Percentiles rank a stretch among this genome's conserved stretches.
Evolutionary conservation across 2,329 filamentous ascomycete species (phyloP).

Genomic region (Colletotrichum orbiculare): DNA sequence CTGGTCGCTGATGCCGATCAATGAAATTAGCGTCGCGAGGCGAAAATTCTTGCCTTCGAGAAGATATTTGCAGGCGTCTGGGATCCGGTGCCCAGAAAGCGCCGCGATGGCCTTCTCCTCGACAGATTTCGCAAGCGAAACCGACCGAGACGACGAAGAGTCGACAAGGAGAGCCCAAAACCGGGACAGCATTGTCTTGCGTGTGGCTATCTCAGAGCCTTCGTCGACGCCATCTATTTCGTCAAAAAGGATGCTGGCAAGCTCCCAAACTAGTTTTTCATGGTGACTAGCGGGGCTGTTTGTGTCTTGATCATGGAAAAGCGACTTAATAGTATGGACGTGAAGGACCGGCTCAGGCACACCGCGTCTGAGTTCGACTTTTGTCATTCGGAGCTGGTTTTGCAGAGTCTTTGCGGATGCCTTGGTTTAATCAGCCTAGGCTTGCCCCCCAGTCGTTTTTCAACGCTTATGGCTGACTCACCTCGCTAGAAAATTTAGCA

Average conservation of each 20-base stretch:
- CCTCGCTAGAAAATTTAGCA: slow-evolving; percentile 69
- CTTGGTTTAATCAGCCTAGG: slow-evolving; percentile 49
- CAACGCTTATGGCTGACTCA: slow-evolving; percentile 41
- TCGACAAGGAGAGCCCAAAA: slow-evolving; percentile 76
- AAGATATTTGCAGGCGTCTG: slow-evolving; percentile 85
- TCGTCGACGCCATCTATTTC: slow-evolving; percentile 61
- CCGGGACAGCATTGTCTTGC: slow-evolving; percentile 73
- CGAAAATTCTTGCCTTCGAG: slow-evolving; percentile 81
- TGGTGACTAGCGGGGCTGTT: slow-evolving; percentile 62
- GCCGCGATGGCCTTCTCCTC: slow-evolving; percentile 89
- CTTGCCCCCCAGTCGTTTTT: not conserved
- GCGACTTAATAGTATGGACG: slow-evolving; percentile 47
- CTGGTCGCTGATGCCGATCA: slow-evolving; percentile 79
- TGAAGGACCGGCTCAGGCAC: slow-evolving; percentile 69
- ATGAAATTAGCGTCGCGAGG: slow-evolving; percentile 84
- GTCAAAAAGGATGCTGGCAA: slow-evolving; percentile 90
- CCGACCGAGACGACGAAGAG: slow-evolving; percentile 62
- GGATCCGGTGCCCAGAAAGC: slow-evolving; percentile 81
- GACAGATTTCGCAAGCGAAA: slow-evolving; percentile 68
- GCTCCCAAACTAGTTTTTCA: slow-evolving; percentile 84
- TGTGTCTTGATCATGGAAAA: slow-evolving; percentile 55
- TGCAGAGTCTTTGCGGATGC: slow-evolving; percentile 65
- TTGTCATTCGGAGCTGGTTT: slow-evolving; percentile 66
- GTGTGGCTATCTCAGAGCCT: slow-evolving; percentile 51
- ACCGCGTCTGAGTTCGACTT: slow-evolving; percentile 63